Evolutionary conservation across 257 asterid genomes (phyloP).

Genomic region (Solanum commersonii): DNA sequence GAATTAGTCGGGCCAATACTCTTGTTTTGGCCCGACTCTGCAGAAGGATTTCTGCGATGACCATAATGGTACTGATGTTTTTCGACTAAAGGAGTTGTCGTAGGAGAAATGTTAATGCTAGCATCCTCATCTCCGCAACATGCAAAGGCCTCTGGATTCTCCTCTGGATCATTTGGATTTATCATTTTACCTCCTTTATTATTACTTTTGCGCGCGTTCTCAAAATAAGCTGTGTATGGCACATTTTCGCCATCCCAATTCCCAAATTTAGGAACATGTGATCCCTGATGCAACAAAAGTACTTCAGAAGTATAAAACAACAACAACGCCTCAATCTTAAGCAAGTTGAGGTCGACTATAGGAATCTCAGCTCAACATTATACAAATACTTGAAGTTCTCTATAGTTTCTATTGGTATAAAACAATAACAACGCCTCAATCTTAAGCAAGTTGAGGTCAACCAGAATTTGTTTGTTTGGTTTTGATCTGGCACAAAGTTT

Average conservation of each 20-base stretch:
- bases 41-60: slow-evolving; percentile 12
- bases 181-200: slow-evolving; percentile 22
- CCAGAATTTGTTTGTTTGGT: too few relatives aligned
- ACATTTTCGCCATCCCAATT: slow-evolving; percentile 67
- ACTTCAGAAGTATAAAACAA: background rate
- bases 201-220: slow-evolving; percentile 58
- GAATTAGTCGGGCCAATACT: slow-evolving; percentile 5
- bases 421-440: background rate
- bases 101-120: background rate
- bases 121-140: background rate
- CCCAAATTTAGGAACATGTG: slow-evolving; percentile 71
- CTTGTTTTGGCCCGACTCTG: slow-evolving; percentile 7
- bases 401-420: background rate
- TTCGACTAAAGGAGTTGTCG: background rate
- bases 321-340: background rate
- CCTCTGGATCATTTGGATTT: slow-evolving; percentile 76
- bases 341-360: background rate
- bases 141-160: slow-evolving; percentile 58
- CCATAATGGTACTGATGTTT: background rate
- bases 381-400: background rate
- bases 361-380: background rate
- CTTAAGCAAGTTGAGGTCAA: background rate
- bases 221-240: slow-evolving; percentile 68
- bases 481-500: accelerated
- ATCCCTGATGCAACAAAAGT: background rate